Evolutionary conservation across 768 basidiomycete species (phyloP).

Genomic region (Chiua virens): DNA sequence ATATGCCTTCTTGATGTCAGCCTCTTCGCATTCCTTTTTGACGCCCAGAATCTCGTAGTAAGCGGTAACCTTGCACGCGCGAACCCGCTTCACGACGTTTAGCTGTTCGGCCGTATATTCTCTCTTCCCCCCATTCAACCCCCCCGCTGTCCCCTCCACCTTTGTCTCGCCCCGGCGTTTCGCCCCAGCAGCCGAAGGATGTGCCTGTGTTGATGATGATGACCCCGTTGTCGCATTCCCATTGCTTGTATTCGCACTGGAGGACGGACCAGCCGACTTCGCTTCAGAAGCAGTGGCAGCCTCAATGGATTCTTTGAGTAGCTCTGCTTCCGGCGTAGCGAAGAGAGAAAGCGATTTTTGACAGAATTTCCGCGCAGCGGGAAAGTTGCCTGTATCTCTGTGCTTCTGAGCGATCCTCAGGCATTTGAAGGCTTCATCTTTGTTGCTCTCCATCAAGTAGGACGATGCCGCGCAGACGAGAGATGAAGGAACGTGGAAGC

Average conservation of each 20-base stretch:
- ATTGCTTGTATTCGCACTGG: constrained; percentile 33
- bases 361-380: constrained; percentile 85
- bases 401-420: constrained; percentile 78
- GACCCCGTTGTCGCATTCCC: constrained; percentile 38
- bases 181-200: constrained; percentile 71
- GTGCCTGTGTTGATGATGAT: constrained; percentile 60
- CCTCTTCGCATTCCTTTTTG: constrained; percentile 79
- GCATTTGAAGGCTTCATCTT: constrained; percentile 85
- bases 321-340: constrained; percentile 71
- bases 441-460: constrained; percentile 76
- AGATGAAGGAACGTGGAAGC: constrained; percentile 7
- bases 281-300: constrained; percentile 40
- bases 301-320: constrained; percentile 67
- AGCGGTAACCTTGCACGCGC: constrained; percentile 80
- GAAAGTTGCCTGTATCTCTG: constrained; percentile 64
- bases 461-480: constrained; percentile 4
- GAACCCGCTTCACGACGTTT: constrained; percentile 81
- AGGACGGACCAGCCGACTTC: constrained; percentile 40
- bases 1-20: constrained; percentile 91
- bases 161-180: constrained; percentile 55
- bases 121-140: constrained; percentile 71
- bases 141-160: constrained; percentile 53
- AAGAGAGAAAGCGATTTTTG: constrained; percentile 85
- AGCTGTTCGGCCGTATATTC: constrained; percentile 86
- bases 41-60: constrained; percentile 91